phyloP scores from a whole-genome alignment of 2,329 filamentous ascomycete species.

The Alternaria incomplexa region DNA sequence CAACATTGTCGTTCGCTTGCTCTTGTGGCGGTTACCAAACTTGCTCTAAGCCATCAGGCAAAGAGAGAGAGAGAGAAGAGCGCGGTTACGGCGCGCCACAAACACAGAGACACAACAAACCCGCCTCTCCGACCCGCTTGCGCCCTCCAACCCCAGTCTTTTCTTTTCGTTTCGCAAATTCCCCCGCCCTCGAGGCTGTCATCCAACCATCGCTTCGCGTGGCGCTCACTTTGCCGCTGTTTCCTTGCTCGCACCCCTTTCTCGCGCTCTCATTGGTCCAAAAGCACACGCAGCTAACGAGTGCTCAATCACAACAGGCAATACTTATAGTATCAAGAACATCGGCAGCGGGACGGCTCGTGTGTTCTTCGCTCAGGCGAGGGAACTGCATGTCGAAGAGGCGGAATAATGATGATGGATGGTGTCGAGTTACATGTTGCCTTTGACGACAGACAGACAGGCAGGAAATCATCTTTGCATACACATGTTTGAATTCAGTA shows the following conservation, averaged over 20 bases:
- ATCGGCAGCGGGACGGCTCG: conserved; percentile 73
- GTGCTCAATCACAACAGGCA: conserved; percentile 63
- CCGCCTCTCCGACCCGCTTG: neutral
- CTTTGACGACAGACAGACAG: too few relatives aligned
- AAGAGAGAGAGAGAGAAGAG: neutral
- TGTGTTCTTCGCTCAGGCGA: conserved; percentile 92
- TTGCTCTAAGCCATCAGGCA: neutral
- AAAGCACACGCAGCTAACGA: conserved; percentile 16
- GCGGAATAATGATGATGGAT: conserved; percentile 12
- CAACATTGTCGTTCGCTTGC: conserved; percentile 20
- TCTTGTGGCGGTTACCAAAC: conserved; percentile 1
- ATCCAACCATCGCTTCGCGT: neutral
- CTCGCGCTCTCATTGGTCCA: neutral
- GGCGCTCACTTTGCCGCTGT: neutral
- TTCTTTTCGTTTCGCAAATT: neutral
- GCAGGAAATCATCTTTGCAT: neutral
- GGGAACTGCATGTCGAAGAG: conserved; percentile 54
- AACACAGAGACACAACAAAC: neutral
- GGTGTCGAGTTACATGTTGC: too few relatives aligned
- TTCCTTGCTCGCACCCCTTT: neutral
- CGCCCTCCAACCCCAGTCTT: neutral
- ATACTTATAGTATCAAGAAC: conserved; percentile 91
- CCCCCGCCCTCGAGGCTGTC: too few relatives aligned
- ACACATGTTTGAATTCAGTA: neutral
- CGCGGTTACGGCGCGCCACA: conserved; percentile 17